These are phyloP conservation scores for Hanseniaspora mollemarum DNA, from an alignment of 805 yeast species.

Conservation along the genomic window DNA sequence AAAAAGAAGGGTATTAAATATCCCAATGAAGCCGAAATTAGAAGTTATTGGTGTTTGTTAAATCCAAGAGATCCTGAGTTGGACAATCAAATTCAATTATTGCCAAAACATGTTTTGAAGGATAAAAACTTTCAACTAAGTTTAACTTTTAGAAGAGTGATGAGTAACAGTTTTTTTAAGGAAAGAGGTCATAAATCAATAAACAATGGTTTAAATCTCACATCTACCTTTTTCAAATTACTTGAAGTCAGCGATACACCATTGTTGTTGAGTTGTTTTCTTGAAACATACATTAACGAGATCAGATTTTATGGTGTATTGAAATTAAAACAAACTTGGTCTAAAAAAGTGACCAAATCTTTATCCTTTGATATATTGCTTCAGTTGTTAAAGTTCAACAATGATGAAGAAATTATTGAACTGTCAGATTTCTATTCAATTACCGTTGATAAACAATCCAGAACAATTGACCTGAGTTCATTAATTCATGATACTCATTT, in stretches of 20 bases:
- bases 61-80: conserved; percentile 76
- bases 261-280: conserved; percentile 55
- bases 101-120: conserved; percentile 48
- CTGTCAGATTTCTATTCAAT: conserved; percentile 60
- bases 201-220: conserved; percentile 52
- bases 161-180: conserved; percentile 49
- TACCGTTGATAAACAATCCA: conserved; percentile 31
- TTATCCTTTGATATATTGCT: conserved; percentile 41
- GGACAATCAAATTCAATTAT: conserved; percentile 58
- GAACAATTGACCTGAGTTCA: conserved; percentile 37
- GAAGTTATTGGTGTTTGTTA: conserved; percentile 73
- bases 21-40: conserved; percentile 84
- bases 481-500: conserved; percentile 31
- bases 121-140: conserved; percentile 59
- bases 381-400: conserved; percentile 55
- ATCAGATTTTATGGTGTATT: conserved; percentile 62
- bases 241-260: conserved; percentile 44
- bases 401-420: conserved; percentile 38
- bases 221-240: conserved; percentile 51
- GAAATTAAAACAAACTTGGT: conserved; percentile 53
- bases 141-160: conserved; percentile 51
- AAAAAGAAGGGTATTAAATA: conserved; percentile 55
- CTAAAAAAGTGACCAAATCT: conserved; percentile 53
- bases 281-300: conserved; percentile 73
- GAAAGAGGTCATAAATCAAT: conserved; percentile 43